A percentile compares a stretch with the other conserved stretches of the same genome.
Evolutionary conservation across 352 stramenopile species (phyloP).

Genomic region (Bremia lactucae): DNA sequence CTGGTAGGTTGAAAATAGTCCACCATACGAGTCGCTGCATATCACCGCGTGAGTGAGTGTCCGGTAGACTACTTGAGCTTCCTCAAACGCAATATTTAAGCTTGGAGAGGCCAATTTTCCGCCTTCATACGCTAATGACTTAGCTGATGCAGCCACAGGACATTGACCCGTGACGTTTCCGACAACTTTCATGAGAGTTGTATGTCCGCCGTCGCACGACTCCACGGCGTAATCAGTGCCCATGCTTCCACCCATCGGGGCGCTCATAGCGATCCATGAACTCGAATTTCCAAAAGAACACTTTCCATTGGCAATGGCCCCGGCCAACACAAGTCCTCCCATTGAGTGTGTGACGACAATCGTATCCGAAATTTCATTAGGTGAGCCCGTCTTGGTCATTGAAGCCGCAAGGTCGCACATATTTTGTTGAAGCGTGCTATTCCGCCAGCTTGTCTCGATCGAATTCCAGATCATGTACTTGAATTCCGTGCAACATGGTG

Average conservation of each 20-base stretch:
- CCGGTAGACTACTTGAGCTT: constrained; percentile 22
- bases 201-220: constrained; percentile 19
- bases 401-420: constrained; percentile 21
- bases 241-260: constrained; percentile 38
- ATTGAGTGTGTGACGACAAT: constrained; percentile 45
- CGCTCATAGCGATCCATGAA: constrained; percentile 32
- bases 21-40: constrained; percentile 30
- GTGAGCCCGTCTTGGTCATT: constrained; percentile 11
- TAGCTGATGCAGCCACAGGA: constrained; percentile 12
- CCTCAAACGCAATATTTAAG: constrained; percentile 18
- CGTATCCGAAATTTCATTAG: constrained; percentile 23
- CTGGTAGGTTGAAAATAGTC: constrained; percentile 29
- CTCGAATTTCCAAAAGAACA: constrained; percentile 29
- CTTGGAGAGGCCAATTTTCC: constrained; percentile 7
- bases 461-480: constrained; percentile 42
- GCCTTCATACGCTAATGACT: constrained; percentile 34
- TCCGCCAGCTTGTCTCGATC: constrained; percentile 20
- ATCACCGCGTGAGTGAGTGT: constrained; percentile 25
- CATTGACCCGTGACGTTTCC: constrained; percentile 28
- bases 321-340: constrained; percentile 28
- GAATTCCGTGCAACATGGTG: constrained; percentile 35
- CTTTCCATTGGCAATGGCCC: constrained; percentile 29
- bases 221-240: constrained; percentile 33
- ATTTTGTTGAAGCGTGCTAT: constrained; percentile 26
- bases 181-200: constrained; percentile 17